Base-by-base conservation (phyloP, 176 grass and related monocot species). In the Oryza australiensis region DNA sequence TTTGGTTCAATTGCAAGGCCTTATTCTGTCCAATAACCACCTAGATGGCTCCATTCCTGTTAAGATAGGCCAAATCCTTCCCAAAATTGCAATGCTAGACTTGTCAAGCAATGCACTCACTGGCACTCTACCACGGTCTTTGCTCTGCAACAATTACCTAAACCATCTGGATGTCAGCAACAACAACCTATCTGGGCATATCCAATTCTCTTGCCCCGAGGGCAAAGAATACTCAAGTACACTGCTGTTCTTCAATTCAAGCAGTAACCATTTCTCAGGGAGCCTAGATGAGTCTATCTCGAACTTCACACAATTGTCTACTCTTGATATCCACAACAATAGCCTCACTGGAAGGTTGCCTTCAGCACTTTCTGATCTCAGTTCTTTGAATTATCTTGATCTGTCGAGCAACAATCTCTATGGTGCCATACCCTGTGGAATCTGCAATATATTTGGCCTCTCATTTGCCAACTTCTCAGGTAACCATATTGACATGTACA, bases 321-420 rank as follows among this genome's bases (percentile, higher is more conserved):
- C 85, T 82, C 91, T 99, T 72, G 96, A 99, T 83, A 83, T 99
- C 77, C 96, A 99, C 78, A 84, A 79, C 71, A 99, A 99, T 79
- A 92, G 70, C 76, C 83, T 99, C 75, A 77, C 70, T 67, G 96
- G 93, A 87, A 84, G 57, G 22, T 94, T 99, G 51, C 93, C 96
- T 29, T 30, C 77, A 74, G 81, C 82, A 77, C 87, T 99, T 77
- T 86, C 89, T 63, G 84, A 83, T 76, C 89, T 99, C 20, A 85
- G 83, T 72, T 88, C 82, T 80, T 79, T 99, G 70, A 94, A 88
- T 46, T 99, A 95, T 90, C 82, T 99, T 66, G 96, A 99, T 67
- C 67, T 99, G n/a, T 99, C 96, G 35, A 80, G 86, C 67, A 99
- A 99, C 51, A 23, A 88, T 33, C 90, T 99, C 76, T 62, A 81